Conservation (phyloP, 208 protist genomes). For the Strigomonas galati region DNA sequence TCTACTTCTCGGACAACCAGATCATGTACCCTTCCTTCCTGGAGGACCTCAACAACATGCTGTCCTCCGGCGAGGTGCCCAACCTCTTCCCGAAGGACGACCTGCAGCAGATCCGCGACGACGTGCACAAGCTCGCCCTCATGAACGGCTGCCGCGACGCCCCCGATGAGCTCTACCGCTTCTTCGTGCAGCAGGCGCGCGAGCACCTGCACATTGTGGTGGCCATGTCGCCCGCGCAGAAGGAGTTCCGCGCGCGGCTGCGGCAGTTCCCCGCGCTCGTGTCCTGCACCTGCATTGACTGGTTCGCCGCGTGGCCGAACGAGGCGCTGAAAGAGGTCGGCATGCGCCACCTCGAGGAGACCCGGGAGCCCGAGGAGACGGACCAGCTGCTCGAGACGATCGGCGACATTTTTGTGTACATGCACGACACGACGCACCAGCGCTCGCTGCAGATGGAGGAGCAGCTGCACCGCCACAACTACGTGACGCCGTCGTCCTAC, state of each 20-base stretch:
- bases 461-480: constrained; percentile 94
- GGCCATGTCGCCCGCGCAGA: constrained; percentile 97
- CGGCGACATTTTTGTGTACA: constrained; percentile 90
- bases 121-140: constrained; percentile 88
- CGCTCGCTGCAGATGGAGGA: constrained; percentile 88
- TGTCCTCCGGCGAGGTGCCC: constrained; percentile 97
- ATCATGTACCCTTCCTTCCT: constrained; percentile 95
- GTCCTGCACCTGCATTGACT: constrained; percentile 98
- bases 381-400: constrained; percentile 82
- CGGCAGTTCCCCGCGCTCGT: constrained; percentile 98
- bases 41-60: constrained; percentile 98
- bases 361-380: constrained; percentile 84
- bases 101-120: constrained; percentile 90
- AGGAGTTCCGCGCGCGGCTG: constrained; percentile 94
- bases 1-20: constrained; percentile 98
- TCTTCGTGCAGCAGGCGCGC: constrained; percentile 95
- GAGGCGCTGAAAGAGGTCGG: constrained; percentile 96
- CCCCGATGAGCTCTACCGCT: constrained; percentile 92
- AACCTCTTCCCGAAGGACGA: constrained; percentile 97
- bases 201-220: constrained; percentile 96
- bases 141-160: constrained; percentile 87
- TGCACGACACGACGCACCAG: constrained; percentile 91
- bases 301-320: constrained; percentile 98
- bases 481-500: constrained; percentile 98
- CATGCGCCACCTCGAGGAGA: constrained; percentile 76